Evolutionary conservation across 1,284 basidiomycete species (phyloP).

Genomic region (Rhodotorula sp.): DNA sequence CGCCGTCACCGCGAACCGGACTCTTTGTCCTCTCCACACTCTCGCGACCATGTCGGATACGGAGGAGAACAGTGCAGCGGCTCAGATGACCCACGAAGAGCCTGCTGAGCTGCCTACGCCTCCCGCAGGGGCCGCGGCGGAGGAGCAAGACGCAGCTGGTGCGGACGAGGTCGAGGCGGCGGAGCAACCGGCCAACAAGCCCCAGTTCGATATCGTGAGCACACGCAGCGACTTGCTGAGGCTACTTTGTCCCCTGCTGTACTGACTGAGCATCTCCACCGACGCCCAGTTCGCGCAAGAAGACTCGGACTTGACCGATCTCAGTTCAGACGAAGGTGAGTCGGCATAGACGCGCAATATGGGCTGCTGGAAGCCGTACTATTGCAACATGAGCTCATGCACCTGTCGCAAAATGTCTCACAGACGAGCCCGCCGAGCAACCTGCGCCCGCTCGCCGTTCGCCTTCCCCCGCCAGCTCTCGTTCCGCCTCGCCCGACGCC

Average conservation of each 20-base stretch:
- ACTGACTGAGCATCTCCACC: neutral
- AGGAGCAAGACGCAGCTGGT: neutral
- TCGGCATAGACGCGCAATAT: no score
- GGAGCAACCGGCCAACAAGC: neutral
- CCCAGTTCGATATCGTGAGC: neutral
- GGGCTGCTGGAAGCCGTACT: neutral
- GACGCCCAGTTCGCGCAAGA: constrained; percentile 27
- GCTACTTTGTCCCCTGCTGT: rapidly evolving
- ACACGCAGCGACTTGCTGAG: neutral
- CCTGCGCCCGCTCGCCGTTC: constrained; percentile 7
- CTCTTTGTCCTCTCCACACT: neutral
- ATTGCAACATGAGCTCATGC: neutral
- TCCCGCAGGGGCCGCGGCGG: neutral
- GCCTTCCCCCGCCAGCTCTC: constrained; percentile 7
- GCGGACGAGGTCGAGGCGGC: no score
- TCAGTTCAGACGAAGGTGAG: constrained; percentile 19
- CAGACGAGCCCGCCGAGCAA: constrained; percentile 1
- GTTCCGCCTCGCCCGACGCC: constrained; percentile 9
- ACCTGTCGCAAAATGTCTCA: no score
- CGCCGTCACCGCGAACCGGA: no score
- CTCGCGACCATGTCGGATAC: constrained; percentile 6
- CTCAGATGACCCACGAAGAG: neutral
- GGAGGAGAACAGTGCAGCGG: neutral
- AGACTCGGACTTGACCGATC: constrained; percentile 30
- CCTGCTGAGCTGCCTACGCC: neutral